Evolutionary conservation across 2,329 filamentous ascomycete genomes (phyloP), one percentile per base, ranked within the genome.

Genomic region (Diaporthe longicolla): DNA sequence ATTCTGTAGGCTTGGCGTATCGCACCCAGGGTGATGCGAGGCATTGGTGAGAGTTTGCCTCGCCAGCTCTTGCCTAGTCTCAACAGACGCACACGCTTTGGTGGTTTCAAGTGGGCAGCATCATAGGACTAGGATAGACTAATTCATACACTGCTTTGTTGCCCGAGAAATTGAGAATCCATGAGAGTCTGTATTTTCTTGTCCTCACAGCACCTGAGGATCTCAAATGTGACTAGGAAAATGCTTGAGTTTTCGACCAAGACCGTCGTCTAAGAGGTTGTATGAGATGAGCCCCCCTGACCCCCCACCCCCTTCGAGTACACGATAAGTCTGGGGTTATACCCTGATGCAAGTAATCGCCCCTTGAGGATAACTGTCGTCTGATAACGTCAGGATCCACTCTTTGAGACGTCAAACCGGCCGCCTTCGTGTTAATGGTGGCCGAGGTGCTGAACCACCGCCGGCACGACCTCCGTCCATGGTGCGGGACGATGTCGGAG

Each of bases 21-120:
- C 63, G 93, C 84, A 45, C 85, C 83, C 54, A 89, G 90, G n/a
- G 87, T 82, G 66, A 94, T 85, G 77, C 92, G 91, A 76, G 93
- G 91, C 91, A 92, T 92, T 61, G 73, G 70, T 55, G 70, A 55
- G 19, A 21, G 48, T 37, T 29, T 24, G 21, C 35, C 17, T 21
- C 32, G 54, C 43, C 24, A 29, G 19, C 37, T n/a, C 13, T 19
- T 37, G 45, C 32, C 32, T 19, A 32, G 29, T 54, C 70, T 37
- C n/a, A 21, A 54, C 15, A 40, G 15, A 26, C 15, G 37, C 4
- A 19, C 32, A 26, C n/a, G 5, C 48, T 40, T 54, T n/a, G 45
- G 3, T 54, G n/a, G 4, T n/a, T 17, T 40, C 17, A 37, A 66
- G 15, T 17, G 45, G 21, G 19, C 21, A 24, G 29, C 26, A 66